Evolutionary conservation across 2,329 filamentous ascomycete genomes (phyloP).

Genomic region (Ploettnerulaceae sp.): DNA sequence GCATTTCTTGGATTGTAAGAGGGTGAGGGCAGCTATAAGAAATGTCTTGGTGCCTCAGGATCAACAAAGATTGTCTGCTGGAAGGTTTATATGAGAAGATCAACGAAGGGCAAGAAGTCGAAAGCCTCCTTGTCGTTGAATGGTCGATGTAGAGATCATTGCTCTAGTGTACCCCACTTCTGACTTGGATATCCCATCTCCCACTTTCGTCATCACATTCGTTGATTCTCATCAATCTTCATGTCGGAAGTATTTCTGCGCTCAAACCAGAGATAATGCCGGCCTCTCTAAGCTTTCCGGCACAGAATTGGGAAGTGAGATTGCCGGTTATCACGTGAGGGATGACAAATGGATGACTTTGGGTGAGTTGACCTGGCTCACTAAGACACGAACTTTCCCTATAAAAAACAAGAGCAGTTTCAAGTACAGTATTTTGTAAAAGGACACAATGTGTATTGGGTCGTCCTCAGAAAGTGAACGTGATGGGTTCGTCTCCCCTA

Average conservation of each 20-base stretch:
- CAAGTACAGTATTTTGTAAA: too few relatives aligned
- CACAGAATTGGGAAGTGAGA: too few relatives aligned
- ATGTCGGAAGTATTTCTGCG: background rate
- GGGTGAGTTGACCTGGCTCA: too few relatives aligned
- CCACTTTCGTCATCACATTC: background rate
- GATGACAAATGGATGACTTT: too few relatives aligned
- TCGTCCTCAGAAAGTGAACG: background rate
- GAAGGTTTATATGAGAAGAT: background rate
- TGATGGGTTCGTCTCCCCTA: background rate
- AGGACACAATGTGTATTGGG: background rate
- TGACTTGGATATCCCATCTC: background rate
- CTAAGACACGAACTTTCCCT: too few relatives aligned
- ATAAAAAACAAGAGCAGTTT: too few relatives aligned
- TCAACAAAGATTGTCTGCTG: background rate
- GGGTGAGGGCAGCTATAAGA: background rate
- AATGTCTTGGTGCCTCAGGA: background rate
- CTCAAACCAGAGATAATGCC: background rate
- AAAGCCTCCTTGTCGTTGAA: background rate
- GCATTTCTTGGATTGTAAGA: slow-evolving; percentile 10
- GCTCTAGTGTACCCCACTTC: background rate
- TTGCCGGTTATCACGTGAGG: too few relatives aligned
- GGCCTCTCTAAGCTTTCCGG: background rate
- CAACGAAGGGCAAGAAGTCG: too few relatives aligned
- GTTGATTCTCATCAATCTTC: background rate
- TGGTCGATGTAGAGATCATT: background rate